Conservation (phyloP, 208 protist species). For the Wallacemonas rigidus region DNA sequence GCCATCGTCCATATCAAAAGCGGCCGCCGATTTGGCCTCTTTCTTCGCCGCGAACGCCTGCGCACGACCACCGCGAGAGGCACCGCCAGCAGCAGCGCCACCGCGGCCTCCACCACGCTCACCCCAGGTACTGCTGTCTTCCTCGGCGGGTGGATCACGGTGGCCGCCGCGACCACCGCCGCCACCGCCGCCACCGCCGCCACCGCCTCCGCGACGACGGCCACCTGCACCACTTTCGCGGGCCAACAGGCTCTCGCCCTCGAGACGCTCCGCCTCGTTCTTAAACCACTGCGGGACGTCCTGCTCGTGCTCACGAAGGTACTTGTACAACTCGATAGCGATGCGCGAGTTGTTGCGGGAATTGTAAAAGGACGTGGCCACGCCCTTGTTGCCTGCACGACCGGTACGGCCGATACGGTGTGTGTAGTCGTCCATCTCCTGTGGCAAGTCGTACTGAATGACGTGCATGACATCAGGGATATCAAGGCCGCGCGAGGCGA, state of each 20-base stretch:
- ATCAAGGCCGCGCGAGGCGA: constrained; percentile 98
- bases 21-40: constrained; percentile 13
- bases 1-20: constrained; percentile 57
- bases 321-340: constrained; percentile 72
- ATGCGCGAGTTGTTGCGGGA: constrained; percentile 58
- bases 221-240: constrained; percentile 30
- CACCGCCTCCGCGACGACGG: constrained; percentile 25
- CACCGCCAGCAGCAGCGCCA: constrained; percentile 23
- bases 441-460: constrained; percentile 97
- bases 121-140: constrained; percentile 25
- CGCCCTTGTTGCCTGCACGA: constrained; percentile 96
- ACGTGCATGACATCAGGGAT: constrained; percentile 97
- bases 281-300: constrained; percentile 83
- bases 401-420: constrained; percentile 99
- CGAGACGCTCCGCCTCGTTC: constrained; percentile 74
- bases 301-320: constrained; percentile 88
- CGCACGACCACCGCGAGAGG: constrained; percentile 26
- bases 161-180: constrained; percentile 17
- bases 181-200: constrained; percentile 44
- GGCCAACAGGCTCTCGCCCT: constrained; percentile 68
- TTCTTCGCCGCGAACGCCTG: constrained; percentile 20
- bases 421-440: constrained; percentile 98
- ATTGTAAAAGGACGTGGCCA: constrained; percentile 95
- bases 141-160: neutral
- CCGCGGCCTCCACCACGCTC: constrained; percentile 24